Conservation (phyloP, 2,329 filamentous ascomycete species). For the Podosphaera xanthii region DNA sequence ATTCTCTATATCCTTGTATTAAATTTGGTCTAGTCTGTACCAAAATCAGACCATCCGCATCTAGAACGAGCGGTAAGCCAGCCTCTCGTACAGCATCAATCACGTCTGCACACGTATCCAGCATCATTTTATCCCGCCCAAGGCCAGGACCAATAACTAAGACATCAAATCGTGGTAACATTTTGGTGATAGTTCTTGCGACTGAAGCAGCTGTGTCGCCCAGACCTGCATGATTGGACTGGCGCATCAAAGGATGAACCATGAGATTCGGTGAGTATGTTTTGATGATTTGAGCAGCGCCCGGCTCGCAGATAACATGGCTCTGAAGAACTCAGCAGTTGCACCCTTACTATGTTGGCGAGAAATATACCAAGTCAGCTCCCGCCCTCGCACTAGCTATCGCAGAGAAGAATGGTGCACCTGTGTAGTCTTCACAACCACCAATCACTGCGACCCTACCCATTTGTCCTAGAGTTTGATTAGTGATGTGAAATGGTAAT, state of each 20-base stretch:
- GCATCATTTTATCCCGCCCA: slow-evolving; percentile 74
- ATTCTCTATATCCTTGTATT: slow-evolving; percentile 58
- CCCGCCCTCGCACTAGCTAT: slow-evolving; percentile 86
- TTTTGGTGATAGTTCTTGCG: slow-evolving; percentile 44
- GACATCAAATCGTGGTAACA: slow-evolving; percentile 74
- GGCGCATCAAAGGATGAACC: slow-evolving; percentile 90
- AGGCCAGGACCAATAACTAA: slow-evolving; percentile 84
- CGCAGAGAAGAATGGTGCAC: slow-evolving; percentile 91
- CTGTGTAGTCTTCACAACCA: slow-evolving; percentile 88
- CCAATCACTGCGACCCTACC: slow-evolving; percentile 85
- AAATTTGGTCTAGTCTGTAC: slow-evolving; percentile 55
- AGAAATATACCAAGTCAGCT: slow-evolving; percentile 52
- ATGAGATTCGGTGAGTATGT: slow-evolving; percentile 95
- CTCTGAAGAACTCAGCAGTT: slow-evolving; percentile 27
- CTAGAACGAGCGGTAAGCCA: slow-evolving; percentile 61
- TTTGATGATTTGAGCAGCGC: slow-evolving; percentile 75
- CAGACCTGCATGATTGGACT: slow-evolving; percentile 31
- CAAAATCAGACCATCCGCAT: slow-evolving; percentile 70
- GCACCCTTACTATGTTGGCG: neutral
- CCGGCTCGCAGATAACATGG: slow-evolving; percentile 87
- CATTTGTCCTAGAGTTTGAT: slow-evolving; percentile 39
- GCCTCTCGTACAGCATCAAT: slow-evolving; percentile 53
- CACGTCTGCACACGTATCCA: slow-evolving; percentile 59
- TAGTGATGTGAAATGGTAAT: neutral
- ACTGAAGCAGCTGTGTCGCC: slow-evolving; percentile 35